Conservation (phyloP, 106 monocot species). For the Acanthochlamys bracteata region DNA sequence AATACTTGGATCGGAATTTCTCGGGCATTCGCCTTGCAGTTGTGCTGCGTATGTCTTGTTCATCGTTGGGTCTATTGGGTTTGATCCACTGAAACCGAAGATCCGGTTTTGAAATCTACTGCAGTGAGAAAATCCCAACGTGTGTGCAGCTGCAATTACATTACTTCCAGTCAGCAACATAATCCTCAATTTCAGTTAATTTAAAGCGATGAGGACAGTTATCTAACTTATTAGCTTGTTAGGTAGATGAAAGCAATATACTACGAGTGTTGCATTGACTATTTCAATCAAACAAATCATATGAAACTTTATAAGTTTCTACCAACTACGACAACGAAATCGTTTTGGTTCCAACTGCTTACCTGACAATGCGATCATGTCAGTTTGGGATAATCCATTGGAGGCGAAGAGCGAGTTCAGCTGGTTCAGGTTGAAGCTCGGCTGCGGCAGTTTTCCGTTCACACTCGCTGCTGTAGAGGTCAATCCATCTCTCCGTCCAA, state of each 20-base stretch:
- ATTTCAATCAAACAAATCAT: too few relatives aligned
- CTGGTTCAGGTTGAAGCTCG: slow-evolving; percentile 45
- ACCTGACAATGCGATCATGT: slow-evolving; percentile 94
- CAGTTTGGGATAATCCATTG: slow-evolving; percentile 50
- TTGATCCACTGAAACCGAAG: slow-evolving; percentile 29
- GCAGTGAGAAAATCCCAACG: slow-evolving; percentile 73
- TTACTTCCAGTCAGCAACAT: too few relatives aligned
- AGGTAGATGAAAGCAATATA: too few relatives aligned
- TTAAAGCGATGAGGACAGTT: too few relatives aligned
- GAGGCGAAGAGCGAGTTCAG: slow-evolving; percentile 49
- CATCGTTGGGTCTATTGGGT: slow-evolving; percentile 48
- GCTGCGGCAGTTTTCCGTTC: slow-evolving; percentile 53
- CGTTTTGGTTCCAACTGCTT: too few relatives aligned
- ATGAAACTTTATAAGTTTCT: neutral
- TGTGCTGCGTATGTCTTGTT: slow-evolving; percentile 50
- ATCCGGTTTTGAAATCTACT: slow-evolving; percentile 40
- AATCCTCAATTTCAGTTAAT: too few relatives aligned
- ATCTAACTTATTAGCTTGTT: too few relatives aligned
- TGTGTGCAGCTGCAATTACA: slow-evolving; percentile 50
- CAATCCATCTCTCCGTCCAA: slow-evolving; percentile 83
- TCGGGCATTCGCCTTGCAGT: slow-evolving; percentile 39
- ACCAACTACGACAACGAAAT: too few relatives aligned
- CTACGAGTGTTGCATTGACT: too few relatives aligned
- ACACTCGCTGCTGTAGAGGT: slow-evolving; percentile 74
- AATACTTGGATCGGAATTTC: slow-evolving; percentile 29